Evolutionary conservation across 31 red algal genomes (phyloP).

Genomic region (Odonthalia washingtoniensis): DNA sequence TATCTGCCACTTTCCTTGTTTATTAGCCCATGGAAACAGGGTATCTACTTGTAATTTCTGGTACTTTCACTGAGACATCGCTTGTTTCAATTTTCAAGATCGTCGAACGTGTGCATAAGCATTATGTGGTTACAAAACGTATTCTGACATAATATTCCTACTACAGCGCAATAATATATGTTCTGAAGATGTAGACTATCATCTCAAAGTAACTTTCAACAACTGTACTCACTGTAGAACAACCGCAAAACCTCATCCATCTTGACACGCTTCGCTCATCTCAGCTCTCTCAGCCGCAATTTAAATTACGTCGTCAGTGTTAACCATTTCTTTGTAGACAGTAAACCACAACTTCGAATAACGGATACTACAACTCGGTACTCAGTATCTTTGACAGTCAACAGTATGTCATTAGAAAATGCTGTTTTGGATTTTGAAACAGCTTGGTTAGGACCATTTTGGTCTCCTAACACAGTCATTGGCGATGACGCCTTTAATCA

Average conservation of each 20-base stretch:
- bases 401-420: neutral
- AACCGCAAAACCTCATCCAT: constrained; percentile 1
- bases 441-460: neutral
- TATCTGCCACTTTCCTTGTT: too few relatives aligned
- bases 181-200: constrained; percentile 9
- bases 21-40: neutral
- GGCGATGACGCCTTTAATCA: neutral
- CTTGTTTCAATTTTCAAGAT: neutral
- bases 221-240: constrained; percentile 17
- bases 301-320: too few relatives aligned
- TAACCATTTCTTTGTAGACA: too few relatives aligned
- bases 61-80: neutral
- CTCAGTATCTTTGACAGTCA: neutral
- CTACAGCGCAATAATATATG: constrained; percentile 44
- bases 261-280: neutral
- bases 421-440: neutral
- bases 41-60: neutral
- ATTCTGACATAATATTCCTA: constrained; percentile 20
- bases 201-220: neutral
- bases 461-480: neutral
- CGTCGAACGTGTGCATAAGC: constrained; percentile 32
- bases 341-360: too few relatives aligned
- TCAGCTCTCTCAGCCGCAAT: too few relatives aligned
- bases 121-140: constrained; percentile 42
- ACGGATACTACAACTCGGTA: neutral